Evolutionary conservation across 139 green algal genomes (phyloP), one percentile per base, ranked within the genome.

Genomic region (Volvox reticuliferus): DNA sequence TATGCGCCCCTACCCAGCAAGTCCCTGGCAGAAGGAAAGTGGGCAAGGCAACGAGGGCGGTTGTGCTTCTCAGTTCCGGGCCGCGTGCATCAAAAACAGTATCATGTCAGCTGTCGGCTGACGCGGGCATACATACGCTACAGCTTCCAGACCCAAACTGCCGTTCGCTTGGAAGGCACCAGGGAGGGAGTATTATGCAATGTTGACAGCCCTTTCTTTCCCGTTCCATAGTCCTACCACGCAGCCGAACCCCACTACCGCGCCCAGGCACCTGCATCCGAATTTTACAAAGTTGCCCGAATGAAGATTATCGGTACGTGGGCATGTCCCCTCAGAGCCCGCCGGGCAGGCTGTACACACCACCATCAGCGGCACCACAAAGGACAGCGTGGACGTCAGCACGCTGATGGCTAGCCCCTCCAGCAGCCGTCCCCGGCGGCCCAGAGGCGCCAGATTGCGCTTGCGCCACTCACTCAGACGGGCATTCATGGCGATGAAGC

Each of bases 271-370:
- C 89, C 61, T 69, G 90, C 92, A 96, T 14, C 77, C 89, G 77
- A 95, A 97, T 65, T 85, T 84, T n/a, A 98, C 92, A 81, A 97
- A 98, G 92, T 97, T 98, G 82, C 95, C 95, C 37, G 85, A 94
- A 89, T 97, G 90, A 26, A 84, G 61, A 44, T 94, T 87, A 82
- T 95, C 92, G 12, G 86, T 76, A 9, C 96, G 92, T 13, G 96
- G 96, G 93, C 96, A 98, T 12, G 28, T 32, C 21, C 87, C 67
- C n/a, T 65, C 87, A 20, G 75, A 78, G 21, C 93, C 88, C 0
- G 87, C 17, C 0, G 96, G 95, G 89, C 96, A 98, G 14, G 68
- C 86, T 86, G 92, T 92, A 82, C 95, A 97, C 0, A n/a, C 30
- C 33, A 95, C 90, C 81, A 95, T 91, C 36, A 97, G 85, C 18